Evolutionary conservation across 2,329 filamentous ascomycete species (phyloP).

Genomic region (Fusarium domesticum): DNA sequence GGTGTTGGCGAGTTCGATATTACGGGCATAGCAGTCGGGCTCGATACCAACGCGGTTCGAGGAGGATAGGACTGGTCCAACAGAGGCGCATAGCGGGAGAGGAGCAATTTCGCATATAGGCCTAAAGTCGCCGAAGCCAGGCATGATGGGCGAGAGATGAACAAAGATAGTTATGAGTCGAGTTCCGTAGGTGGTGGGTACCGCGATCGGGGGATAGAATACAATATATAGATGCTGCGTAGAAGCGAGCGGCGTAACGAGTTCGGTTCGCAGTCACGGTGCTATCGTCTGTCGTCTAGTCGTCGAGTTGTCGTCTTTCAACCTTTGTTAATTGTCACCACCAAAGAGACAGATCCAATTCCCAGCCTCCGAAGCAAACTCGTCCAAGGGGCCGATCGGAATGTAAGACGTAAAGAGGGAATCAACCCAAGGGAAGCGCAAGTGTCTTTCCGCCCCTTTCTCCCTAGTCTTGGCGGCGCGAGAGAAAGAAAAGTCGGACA

Average conservation of each 20-base stretch:
- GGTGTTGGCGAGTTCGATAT: conserved; percentile 94
- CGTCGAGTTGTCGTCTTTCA: too few relatives aligned
- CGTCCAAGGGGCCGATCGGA: too few relatives aligned
- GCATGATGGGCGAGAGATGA: conserved; percentile 45
- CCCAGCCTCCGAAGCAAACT: neutral
- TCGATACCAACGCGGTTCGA: conserved; percentile 73
- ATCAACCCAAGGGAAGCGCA: neutral
- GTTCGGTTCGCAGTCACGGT: too few relatives aligned
- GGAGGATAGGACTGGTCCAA: conserved; percentile 71
- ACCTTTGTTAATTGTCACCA: too few relatives aligned
- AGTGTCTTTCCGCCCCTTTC: neutral
- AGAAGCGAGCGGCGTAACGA: too few relatives aligned
- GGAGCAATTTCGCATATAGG: conserved; percentile 80
- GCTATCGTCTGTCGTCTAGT: too few relatives aligned
- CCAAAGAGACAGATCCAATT: neutral
- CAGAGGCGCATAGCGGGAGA: conserved; percentile 80
- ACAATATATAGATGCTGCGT: too few relatives aligned
- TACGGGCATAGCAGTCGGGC: conserved; percentile 86
- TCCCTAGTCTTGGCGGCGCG: neutral
- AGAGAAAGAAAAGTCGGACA: neutral
- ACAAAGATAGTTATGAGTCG: neutral
- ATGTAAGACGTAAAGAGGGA: too few relatives aligned
- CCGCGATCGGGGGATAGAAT: neutral
- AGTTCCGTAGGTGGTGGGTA: neutral
- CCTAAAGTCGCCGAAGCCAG: conserved; percentile 90